Base-by-base conservation (phyloP, 2,329 filamentous ascomycete species). In the Aspergillus hortae region DNA sequence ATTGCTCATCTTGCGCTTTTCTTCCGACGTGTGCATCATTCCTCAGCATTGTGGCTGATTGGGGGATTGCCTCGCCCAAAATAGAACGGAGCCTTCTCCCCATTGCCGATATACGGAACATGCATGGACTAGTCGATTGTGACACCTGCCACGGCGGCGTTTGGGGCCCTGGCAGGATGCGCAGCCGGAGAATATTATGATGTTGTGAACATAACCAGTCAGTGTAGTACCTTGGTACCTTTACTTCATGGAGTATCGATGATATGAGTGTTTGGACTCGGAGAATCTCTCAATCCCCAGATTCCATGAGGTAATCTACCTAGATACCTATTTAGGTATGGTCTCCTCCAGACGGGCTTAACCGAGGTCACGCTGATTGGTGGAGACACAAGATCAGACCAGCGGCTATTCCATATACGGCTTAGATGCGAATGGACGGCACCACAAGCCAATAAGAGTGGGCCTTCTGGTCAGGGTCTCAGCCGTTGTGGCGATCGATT, bases 401-500 rank as follows among this genome's bases (percentile, higher is more conserved):
- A 38, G 14, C 14, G 7, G 35, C 35, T 38, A 38, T 6, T 2
- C 35, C 35, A 4, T 4, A n/a, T 17, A 7, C 5, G 15, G 35
- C 4, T 38, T 38, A 38, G 35, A n/a, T 17, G 35, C 14, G 14
- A n/a, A 38, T 11, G n/a, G 35, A 38, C 35, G 35, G 35, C 15
- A n/a, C 35, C 14, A 38, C 15, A 5, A 38, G 35, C 35, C 35
- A 38, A 38, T 38, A 2, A 6, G n/a, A 12, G 35, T n/a, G 35
- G 14, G 35, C 14, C 15, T 7, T n/a, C 11, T 3, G 10, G 35
- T 5, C 42, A 44, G 42, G 21, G 21, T 25, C 25, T 9, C 4
- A 6, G 10, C 14, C 42, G 42, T 19, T 6, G 15, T 14, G 42
- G 42, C 7, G n/a, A 44, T 50, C 54, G 12, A 55, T 56, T 58